Conservation (phyloP, 108 stramenopile genomes). For the Asterionellopsis glacialis region DNA sequence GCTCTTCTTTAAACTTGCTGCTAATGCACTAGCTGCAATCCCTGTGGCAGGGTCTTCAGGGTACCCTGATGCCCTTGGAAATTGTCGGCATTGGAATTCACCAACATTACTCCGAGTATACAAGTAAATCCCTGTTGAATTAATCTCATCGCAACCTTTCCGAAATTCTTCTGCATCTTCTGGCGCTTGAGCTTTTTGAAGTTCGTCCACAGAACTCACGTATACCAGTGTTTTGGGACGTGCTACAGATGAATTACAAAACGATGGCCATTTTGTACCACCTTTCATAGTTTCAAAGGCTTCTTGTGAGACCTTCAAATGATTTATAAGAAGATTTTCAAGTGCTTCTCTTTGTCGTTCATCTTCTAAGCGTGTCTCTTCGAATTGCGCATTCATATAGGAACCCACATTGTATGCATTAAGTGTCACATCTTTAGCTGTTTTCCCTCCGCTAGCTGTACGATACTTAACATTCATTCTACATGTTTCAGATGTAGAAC, state of each 20-base stretch:
- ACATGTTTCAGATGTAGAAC: no score
- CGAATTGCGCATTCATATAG: no score
- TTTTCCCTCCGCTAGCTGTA: no score
- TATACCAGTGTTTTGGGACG: slow-evolving; percentile 65
- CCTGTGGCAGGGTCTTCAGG: slow-evolving; percentile 78
- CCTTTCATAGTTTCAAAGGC: neutral
- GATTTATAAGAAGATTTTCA: neutral
- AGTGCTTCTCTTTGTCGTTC: neutral
- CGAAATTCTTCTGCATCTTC: slow-evolving; percentile 26
- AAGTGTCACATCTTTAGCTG: no score
- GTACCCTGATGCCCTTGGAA: slow-evolving; percentile 57
- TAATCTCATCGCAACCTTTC: slow-evolving; percentile 44
- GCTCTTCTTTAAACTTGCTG: slow-evolving; percentile 31
- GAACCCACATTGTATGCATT: no score
- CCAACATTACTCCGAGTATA: slow-evolving; percentile 23
- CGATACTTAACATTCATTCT: no score
- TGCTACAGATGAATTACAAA: slow-evolving; percentile 50
- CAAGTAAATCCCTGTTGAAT: slow-evolving; percentile 60
- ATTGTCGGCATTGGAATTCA: slow-evolving; percentile 57
- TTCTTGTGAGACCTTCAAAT: neutral
- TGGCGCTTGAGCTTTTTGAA: slow-evolving; percentile 20
- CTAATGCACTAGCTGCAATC: slow-evolving; percentile 72
- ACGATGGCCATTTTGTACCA: slow-evolving; percentile 22
- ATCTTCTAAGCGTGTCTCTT: no score
- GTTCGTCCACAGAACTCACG: slow-evolving; percentile 30